These are phyloP conservation scores for Sonneratia caseolaris DNA, from an alignment of 345 rosid species.

Conservation along the genomic window DNA sequence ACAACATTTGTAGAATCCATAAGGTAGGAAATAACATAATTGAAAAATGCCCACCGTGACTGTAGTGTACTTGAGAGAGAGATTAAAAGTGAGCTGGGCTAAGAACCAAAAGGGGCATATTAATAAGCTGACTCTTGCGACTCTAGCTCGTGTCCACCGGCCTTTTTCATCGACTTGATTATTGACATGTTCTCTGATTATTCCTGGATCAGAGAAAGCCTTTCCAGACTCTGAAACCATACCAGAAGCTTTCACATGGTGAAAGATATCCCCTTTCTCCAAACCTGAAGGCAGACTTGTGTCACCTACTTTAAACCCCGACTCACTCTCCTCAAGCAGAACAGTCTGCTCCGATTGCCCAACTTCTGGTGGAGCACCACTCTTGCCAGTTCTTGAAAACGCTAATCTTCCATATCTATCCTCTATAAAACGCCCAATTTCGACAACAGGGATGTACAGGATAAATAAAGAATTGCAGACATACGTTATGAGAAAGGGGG, in stretches of 20 bases:
- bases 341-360: slow-evolving; percentile 64
- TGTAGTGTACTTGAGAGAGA: slow-evolving; percentile 82
- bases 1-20: neutral
- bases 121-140: slow-evolving; percentile 72
- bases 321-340: slow-evolving; percentile 43
- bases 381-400: slow-evolving; percentile 46
- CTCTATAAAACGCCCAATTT: slow-evolving; percentile 56
- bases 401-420: slow-evolving; percentile 55
- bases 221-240: slow-evolving; percentile 20
- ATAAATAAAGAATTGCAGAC: slow-evolving; percentile 88
- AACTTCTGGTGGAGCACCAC: slow-evolving; percentile 21
- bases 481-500: slow-evolving; percentile 82
- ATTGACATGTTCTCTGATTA: slow-evolving; percentile 8
- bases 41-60: slow-evolving; percentile 53
- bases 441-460: slow-evolving; percentile 70
- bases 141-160: slow-evolving; percentile 75
- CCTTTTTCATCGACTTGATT: slow-evolving; percentile 63
- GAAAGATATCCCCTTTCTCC: slow-evolving; percentile 30
- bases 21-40: neutral
- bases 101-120: slow-evolving; percentile 93
- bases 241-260: slow-evolving; percentile 21
- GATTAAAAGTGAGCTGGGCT: slow-evolving; percentile 83
- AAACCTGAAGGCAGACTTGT: slow-evolving; percentile 13
- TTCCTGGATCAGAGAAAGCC: slow-evolving; percentile 17
- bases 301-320: slow-evolving; percentile 18